phyloP scores from a whole-genome alignment of 164 flowering plant species.

The Saururus chinensis region DNA sequence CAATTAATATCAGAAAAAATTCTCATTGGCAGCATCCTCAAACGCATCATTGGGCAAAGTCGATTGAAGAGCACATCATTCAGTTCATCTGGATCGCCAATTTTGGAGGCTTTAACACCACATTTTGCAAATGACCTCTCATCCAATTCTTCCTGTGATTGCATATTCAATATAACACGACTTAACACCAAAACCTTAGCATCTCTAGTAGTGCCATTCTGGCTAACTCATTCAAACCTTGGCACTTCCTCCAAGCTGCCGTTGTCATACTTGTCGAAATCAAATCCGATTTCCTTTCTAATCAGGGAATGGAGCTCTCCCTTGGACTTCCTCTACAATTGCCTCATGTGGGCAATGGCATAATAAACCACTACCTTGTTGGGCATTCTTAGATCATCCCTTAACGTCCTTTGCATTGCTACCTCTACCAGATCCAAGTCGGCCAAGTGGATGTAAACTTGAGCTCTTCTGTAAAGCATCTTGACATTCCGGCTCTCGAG shows the following conservation, averaged over 20 bases:
- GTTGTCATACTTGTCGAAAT: background rate
- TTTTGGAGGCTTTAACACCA: conserved; percentile 9
- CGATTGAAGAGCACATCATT: conserved; percentile 46
- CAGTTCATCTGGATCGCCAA: conserved; percentile 19
- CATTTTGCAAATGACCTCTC: conserved; percentile 13
- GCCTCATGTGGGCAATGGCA: conserved; percentile 14
- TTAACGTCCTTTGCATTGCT: conserved; percentile 17
- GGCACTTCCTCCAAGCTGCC: conserved; percentile 8
- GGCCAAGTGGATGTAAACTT: conserved; percentile 45
- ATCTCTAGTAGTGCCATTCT: no score
- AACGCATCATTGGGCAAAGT: conserved; percentile 66
- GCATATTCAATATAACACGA: conserved; percentile 36
- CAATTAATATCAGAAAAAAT: conserved; percentile 51
- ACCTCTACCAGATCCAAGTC: conserved; percentile 84
- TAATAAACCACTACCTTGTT: conserved; percentile 14
- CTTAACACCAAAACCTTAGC: no score
- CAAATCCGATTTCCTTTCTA: background rate
- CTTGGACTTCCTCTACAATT: conserved; percentile 6
- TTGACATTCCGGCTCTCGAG: no score
- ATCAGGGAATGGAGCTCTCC: no score
- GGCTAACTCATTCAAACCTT: no score
- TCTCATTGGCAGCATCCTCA: conserved; percentile 66
- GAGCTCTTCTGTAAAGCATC: no score
- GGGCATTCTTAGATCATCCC: conserved; percentile 14
- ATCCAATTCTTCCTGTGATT: conserved; percentile 33